A percentile compares a stretch with the other conserved stretches of the same genome.
These are phyloP conservation scores for Fusarium burgessii DNA, from an alignment of 2,329 filamentous ascomycete genomes.

Conservation along the genomic window DNA sequence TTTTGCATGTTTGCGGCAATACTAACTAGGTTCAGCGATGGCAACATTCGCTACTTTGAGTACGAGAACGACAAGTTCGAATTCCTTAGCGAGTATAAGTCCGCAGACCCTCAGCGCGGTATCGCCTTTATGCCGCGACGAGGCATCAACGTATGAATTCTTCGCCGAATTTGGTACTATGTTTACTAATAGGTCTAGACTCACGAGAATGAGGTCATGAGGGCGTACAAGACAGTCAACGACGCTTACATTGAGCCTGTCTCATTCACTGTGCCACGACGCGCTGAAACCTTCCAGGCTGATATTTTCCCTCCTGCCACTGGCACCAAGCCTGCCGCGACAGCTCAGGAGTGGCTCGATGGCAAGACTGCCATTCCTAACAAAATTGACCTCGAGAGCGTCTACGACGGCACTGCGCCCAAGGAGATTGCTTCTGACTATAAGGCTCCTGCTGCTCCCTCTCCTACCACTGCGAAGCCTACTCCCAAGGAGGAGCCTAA, in stretches of 20 bases:
- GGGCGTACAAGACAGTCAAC: slow-evolving; percentile 97
- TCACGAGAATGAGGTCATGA: slow-evolving; percentile 96
- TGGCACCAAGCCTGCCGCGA: slow-evolving; percentile 84
- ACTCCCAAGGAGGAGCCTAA: slow-evolving; percentile 58
- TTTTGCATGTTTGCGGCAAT: not conserved
- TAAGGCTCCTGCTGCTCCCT: slow-evolving; percentile 66
- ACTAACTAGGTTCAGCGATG: slow-evolving; percentile 72
- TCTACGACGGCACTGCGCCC: slow-evolving; percentile 87
- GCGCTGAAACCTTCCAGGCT: slow-evolving; percentile 94
- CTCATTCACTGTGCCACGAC: slow-evolving; percentile 94
- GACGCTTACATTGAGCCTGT: slow-evolving; percentile 95
- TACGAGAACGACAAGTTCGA: slow-evolving; percentile 99
- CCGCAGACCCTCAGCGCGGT: slow-evolving; percentile 92
- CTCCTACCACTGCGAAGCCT: slow-evolving; percentile 56
- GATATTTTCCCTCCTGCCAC: slow-evolving; percentile 93
- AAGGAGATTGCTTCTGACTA: slow-evolving; percentile 80
- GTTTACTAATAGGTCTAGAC: slow-evolving; percentile 62
- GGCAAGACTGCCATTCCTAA: slow-evolving; percentile 87
- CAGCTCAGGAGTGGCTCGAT: slow-evolving; percentile 83
- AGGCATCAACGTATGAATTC: slow-evolving; percentile 80
- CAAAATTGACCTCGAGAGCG: slow-evolving; percentile 92
- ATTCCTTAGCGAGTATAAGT: slow-evolving; percentile 96
- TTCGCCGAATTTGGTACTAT: not conserved
- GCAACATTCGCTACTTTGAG: slow-evolving; percentile 99
- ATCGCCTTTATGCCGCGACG: slow-evolving; percentile 95